These are phyloP conservation scores for Cystobasidiaceae sp. DNA, from an alignment of 1,284 basidiomycete species.

Conservation along the genomic window DNA sequence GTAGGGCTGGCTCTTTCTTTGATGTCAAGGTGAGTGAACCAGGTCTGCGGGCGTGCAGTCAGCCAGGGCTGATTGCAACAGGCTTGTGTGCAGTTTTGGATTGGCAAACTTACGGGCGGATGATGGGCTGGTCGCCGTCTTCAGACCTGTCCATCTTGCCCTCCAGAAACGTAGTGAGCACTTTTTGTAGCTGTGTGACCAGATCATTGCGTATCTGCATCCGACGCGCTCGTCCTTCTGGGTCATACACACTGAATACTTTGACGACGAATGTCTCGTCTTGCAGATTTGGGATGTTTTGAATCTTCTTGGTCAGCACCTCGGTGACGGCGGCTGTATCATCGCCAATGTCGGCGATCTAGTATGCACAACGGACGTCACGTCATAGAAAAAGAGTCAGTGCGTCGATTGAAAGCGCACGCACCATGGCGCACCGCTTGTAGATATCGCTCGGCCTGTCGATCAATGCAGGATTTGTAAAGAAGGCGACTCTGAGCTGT, in stretches of 20 bases:
- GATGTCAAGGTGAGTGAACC: too few species aligned
- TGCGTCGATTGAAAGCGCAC: not conserved
- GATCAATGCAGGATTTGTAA: constrained; percentile 12
- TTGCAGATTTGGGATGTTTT: not conserved
- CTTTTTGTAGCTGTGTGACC: constrained; percentile 4
- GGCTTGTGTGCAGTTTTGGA: too few species aligned
- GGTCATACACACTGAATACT: constrained; percentile 10
- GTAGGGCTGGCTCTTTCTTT: too few species aligned
- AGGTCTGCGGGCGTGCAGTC: too few species aligned
- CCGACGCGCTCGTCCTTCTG: not conserved
- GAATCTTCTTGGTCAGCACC: constrained; percentile 1
- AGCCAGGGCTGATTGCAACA: too few species aligned
- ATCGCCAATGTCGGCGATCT: constrained; percentile 19
- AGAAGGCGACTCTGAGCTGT: not conserved
- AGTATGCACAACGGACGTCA: not conserved
- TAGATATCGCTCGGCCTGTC: not conserved
- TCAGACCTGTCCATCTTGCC: too few species aligned
- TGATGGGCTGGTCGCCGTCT: too few species aligned
- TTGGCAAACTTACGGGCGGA: too few species aligned
- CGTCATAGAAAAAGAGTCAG: not conserved
- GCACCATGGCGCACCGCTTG: constrained; percentile 16
- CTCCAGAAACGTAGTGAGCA: not conserved
- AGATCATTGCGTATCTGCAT: constrained; percentile 17
- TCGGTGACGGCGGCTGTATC: too few species aligned
- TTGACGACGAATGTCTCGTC: not conserved